Evolutionary conservation across 2,329 filamentous ascomycete species (phyloP).

Genomic region (Botrytis elliptica): DNA sequence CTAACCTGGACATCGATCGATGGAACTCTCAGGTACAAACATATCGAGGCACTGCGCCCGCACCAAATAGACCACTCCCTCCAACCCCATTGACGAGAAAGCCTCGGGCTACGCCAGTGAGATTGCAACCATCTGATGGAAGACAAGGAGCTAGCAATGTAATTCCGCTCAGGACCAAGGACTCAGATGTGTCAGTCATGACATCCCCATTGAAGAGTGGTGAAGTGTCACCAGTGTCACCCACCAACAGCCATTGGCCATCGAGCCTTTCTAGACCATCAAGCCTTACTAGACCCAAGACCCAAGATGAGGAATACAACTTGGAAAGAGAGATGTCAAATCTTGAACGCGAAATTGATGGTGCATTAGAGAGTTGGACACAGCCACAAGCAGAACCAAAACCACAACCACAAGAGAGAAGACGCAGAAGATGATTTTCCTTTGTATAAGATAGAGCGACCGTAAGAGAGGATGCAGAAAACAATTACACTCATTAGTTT

Average conservation of each 20-base stretch:
- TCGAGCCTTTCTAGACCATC: neutral
- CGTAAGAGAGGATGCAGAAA: neutral
- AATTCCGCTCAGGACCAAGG: neutral
- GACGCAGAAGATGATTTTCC: neutral
- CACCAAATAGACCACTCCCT: constrained; percentile 20
- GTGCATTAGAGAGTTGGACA: constrained; percentile 10
- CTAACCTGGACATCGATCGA: constrained; percentile 20
- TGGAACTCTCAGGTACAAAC: constrained; percentile 22
- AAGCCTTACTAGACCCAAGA: neutral
- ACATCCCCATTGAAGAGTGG: neutral
- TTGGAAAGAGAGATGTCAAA: neutral
- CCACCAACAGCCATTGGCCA: constrained; percentile 1
- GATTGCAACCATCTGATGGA: neutral
- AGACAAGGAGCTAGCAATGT: neutral
- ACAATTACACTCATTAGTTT: neutral
- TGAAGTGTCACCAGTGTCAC: neutral
- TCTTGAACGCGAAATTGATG: neutral
- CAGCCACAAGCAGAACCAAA: neutral
- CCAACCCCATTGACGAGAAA: neutral
- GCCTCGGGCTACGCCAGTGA: neutral
- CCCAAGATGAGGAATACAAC: neutral
- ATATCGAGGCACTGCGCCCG: constrained; percentile 19
- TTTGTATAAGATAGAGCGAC: neutral
- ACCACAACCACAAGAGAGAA: neutral
- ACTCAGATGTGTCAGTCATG: neutral